Conservation (phyloP, 2,329 filamentous ascomycete species). For the Fusarium humuli region DNA sequence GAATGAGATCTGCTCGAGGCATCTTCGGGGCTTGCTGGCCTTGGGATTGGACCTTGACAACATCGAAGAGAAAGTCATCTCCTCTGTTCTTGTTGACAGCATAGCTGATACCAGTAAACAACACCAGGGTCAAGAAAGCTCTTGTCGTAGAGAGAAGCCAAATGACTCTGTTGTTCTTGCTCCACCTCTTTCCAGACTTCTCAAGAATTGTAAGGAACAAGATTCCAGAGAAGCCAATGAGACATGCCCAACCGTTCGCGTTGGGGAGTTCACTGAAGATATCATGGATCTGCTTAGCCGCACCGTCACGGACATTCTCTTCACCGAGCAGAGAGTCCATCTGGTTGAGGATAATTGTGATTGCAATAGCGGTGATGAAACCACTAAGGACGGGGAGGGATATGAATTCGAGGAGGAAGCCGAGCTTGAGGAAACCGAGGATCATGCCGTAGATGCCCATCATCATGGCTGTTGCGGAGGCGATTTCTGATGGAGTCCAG, state of each 20-base stretch:
- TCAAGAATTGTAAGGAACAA: conserved; percentile 67
- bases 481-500: conserved; percentile 66
- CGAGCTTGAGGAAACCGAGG: conserved; percentile 71
- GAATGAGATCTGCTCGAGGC: conserved; percentile 55
- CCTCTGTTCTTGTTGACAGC: conserved; percentile 66
- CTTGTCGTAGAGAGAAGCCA: conserved; percentile 70
- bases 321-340: conserved; percentile 70
- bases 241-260: conserved; percentile 68
- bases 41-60: conserved; percentile 67
- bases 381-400: conserved; percentile 72
- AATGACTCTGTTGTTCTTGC: conserved; percentile 66
- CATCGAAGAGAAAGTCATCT: conserved; percentile 61
- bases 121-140: conserved; percentile 68
- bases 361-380: conserved; percentile 74
- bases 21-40: conserved; percentile 59
- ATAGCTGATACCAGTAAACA: conserved; percentile 73
- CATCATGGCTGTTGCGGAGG: conserved; percentile 71
- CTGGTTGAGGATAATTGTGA: conserved; percentile 74
- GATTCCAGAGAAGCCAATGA: conserved; percentile 69
- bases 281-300: conserved; percentile 69
- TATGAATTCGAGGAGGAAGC: conserved; percentile 74
- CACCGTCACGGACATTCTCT: conserved; percentile 60
- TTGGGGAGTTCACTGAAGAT: conserved; percentile 67
- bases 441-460: conserved; percentile 71
- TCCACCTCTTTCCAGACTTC: conserved; percentile 69